Percentiles rank a stretch among this genome's conserved stretches.
phyloP scores from a whole-genome alignment of 306 rosid genomes.

The Castanea mollissima region DNA sequence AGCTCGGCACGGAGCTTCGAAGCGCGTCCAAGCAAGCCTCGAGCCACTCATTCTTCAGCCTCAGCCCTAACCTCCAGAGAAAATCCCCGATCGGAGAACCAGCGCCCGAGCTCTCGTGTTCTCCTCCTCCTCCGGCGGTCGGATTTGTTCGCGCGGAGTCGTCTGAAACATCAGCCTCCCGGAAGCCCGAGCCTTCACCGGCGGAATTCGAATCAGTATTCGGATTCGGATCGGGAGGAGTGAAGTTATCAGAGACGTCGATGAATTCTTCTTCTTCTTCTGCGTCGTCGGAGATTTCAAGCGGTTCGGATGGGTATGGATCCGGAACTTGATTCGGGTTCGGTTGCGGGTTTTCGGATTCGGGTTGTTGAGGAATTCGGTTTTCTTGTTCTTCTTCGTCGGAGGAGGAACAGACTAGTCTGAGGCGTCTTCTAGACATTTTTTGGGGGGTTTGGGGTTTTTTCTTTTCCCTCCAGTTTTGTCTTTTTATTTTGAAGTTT shows the following conservation, averaged over 20 bases:
- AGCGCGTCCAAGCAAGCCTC: slow-evolving; percentile 47
- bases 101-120: slow-evolving; percentile 14
- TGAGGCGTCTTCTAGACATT: slow-evolving; percentile 67
- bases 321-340: slow-evolving; percentile 7
- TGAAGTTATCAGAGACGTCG: slow-evolving; percentile 56
- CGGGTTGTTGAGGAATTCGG: background rate
- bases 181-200: no score
- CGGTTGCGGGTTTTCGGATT: slow-evolving; percentile 11
- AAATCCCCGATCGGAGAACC: slow-evolving; percentile 50
- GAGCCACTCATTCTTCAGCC: slow-evolving; percentile 60
- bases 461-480: background rate
- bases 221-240: slow-evolving; percentile 24
- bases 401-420: slow-evolving; percentile 42
- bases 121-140: background rate
- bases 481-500: background rate
- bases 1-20: slow-evolving; percentile 37
- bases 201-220: no score
- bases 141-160: slow-evolving; percentile 1
- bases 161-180: no score
- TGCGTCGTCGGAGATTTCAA: slow-evolving; percentile 48
- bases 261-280: slow-evolving; percentile 45
- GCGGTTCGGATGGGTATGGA: slow-evolving; percentile 32
- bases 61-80: slow-evolving; percentile 57
- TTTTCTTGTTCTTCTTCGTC: slow-evolving; percentile 61
- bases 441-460: background rate